These are phyloP conservation scores for Lathyrus tuberosus DNA, from an alignment of 306 rosid genomes.

Conservation along the genomic window DNA sequence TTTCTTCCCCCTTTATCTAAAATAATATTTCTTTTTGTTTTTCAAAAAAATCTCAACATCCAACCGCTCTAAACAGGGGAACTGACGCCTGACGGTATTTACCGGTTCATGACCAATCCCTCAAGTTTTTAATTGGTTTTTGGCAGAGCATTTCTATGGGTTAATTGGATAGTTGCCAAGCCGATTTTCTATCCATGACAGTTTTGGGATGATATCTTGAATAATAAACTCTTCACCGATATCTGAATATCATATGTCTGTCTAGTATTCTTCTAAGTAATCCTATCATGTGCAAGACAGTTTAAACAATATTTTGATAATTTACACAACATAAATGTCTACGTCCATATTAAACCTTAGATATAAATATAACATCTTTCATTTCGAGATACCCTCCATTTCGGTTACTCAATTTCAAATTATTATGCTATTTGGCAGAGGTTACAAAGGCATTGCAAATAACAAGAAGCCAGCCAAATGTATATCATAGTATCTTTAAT, in stretches of 20 bases:
- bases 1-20: background rate
- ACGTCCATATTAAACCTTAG: background rate
- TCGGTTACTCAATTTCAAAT: conserved; percentile 18
- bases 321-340: conserved; percentile 7
- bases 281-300: conserved; percentile 19
- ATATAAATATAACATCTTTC: conserved; percentile 6
- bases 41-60: background rate
- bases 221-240: background rate
- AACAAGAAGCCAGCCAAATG: conserved; percentile 24
- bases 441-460: background rate
- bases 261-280: conserved; percentile 17
- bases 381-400: conserved; percentile 16
- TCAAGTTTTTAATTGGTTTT: background rate
- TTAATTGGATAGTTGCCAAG: conserved; percentile 3
- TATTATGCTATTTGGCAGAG: background rate
- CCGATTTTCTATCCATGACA: background rate
- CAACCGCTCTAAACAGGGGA: background rate
- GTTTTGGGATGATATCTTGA: background rate
- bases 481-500: conserved; percentile 11
- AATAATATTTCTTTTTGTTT: background rate
- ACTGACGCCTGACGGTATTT: background rate
- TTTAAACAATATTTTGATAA: conserved; percentile 16
- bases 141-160: background rate
- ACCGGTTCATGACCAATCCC: background rate
- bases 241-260: conserved; percentile 14